Percentiles rank a stretch among this genome's conserved stretches.
Conservation (phyloP, 352 stramenopile species). For the Phytophthora pinifolia region DNA sequence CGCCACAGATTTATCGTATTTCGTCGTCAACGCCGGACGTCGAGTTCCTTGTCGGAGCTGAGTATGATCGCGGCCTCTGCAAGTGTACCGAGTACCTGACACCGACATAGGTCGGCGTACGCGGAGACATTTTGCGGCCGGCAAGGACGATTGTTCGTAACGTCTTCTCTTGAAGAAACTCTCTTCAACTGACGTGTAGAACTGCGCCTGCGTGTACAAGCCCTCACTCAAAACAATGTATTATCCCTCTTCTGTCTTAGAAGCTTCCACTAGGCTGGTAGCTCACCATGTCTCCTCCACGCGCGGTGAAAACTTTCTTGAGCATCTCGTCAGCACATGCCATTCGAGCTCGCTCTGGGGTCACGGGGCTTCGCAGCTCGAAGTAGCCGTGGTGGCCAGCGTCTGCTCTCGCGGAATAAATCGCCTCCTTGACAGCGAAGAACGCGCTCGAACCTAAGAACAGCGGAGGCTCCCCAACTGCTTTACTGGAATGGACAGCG, state of each 20-base stretch:
- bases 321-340: slow-evolving; percentile 69
- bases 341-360: slow-evolving; percentile 83
- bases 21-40: slow-evolving; percentile 75
- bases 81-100: slow-evolving; percentile 81
- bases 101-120: slow-evolving; percentile 33
- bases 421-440: slow-evolving; percentile 96
- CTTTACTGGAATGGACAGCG: slow-evolving; percentile 95
- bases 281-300: slow-evolving; percentile 53
- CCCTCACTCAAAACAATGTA: not conserved
- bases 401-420: slow-evolving; percentile 82
- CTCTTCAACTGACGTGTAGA: too few species aligned
- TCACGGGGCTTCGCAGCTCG: slow-evolving; percentile 76
- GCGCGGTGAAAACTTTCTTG: slow-evolving; percentile 66
- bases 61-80: slow-evolving; percentile 84
- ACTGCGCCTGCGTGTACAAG: too few species aligned
- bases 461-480: slow-evolving; percentile 95
- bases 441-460: slow-evolving; percentile 94
- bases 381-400: slow-evolving; percentile 65
- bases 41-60: slow-evolving; percentile 84
- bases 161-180: too few species aligned
- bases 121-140: not conserved
- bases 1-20: slow-evolving; percentile 71
- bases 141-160: too few species aligned
- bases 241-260: slow-evolving; percentile 18
- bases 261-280: slow-evolving; percentile 74